A percentile compares a stretch with the other conserved stretches of the same genome.
Conservation (phyloP, 352 stramenopile species). For the Thalassiosira hispida region DNA sequence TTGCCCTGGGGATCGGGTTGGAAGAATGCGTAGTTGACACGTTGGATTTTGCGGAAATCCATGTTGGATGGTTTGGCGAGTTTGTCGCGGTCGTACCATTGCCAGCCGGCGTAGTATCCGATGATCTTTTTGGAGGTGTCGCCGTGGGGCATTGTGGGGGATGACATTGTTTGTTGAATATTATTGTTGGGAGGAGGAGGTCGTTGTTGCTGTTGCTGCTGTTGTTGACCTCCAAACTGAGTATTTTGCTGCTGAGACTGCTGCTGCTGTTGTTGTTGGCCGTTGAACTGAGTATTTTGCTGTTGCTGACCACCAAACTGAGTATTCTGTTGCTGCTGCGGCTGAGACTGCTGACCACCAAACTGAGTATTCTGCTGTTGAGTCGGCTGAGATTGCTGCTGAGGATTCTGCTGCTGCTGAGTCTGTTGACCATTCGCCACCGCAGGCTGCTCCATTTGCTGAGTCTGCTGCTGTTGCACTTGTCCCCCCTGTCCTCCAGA, state of each 20-base stretch:
- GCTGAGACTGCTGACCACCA: background rate
- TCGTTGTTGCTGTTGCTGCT: background rate
- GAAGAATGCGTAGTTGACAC: conserved; percentile 57
- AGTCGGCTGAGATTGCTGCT: background rate
- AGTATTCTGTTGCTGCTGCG: background rate
- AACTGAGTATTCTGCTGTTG: background rate
- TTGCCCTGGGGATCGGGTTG: conserved; percentile 29
- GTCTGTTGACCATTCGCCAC: background rate
- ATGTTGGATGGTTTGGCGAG: conserved; percentile 51
- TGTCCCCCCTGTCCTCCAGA: background rate
- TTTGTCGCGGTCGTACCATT: conserved; percentile 54
- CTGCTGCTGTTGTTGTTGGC: background rate
- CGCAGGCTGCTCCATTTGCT: background rate
- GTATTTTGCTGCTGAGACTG: background rate
- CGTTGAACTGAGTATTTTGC: background rate
- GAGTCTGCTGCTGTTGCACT: background rate
- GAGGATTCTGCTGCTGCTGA: background rate
- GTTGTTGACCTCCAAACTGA: background rate
- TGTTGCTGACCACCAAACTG: background rate
- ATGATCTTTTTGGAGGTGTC: conserved; percentile 24
- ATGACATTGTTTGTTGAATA: background rate
- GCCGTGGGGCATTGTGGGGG: background rate
- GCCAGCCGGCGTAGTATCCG: conserved; percentile 42
- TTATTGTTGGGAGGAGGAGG: background rate
- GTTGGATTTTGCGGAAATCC: conserved; percentile 40